Conservation (phyloP, 2,329 filamentous ascomycete genomes). For the Aureobasidium vineae region DNA sequence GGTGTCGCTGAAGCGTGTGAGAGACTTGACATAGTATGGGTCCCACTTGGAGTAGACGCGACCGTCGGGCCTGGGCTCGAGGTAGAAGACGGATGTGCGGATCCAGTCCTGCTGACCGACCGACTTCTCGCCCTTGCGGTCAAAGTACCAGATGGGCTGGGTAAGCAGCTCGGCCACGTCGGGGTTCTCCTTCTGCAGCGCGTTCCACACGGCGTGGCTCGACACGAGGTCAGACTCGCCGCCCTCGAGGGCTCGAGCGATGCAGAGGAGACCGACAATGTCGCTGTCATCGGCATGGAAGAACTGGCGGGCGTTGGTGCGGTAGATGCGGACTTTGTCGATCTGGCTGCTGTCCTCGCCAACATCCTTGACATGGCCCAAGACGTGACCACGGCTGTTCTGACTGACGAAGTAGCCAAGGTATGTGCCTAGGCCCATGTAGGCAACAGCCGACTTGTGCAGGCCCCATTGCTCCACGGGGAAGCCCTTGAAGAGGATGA, state of each 20-base stretch:
- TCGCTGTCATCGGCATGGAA: conserved; percentile 84
- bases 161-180: conserved; percentile 75
- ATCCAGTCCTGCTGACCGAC: conserved; percentile 73
- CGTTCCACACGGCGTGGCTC: conserved; percentile 78
- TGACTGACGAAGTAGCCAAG: conserved; percentile 86
- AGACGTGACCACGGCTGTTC: conserved; percentile 77
- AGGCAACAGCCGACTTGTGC: conserved; percentile 79
- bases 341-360: conserved; percentile 78
- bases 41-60: conserved; percentile 84
- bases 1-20: conserved; percentile 69
- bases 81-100: conserved; percentile 68
- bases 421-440: conserved; percentile 79
- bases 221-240: conserved; percentile 81
- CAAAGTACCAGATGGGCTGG: conserved; percentile 84
- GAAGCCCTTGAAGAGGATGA: conserved; percentile 85
- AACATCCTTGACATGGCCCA: conserved; percentile 85
- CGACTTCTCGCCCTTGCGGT: conserved; percentile 81
- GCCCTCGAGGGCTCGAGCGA: conserved; percentile 73
- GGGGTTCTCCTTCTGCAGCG: conserved; percentile 68
- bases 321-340: conserved; percentile 85
- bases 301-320: conserved; percentile 80
- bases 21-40: conserved; percentile 78
- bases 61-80: conserved; percentile 65
- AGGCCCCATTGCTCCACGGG: conserved; percentile 73
- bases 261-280: conserved; percentile 78